Base-by-base conservation (phyloP, 2,329 filamentous ascomycete species). In the Septoria petroselini region DNA sequence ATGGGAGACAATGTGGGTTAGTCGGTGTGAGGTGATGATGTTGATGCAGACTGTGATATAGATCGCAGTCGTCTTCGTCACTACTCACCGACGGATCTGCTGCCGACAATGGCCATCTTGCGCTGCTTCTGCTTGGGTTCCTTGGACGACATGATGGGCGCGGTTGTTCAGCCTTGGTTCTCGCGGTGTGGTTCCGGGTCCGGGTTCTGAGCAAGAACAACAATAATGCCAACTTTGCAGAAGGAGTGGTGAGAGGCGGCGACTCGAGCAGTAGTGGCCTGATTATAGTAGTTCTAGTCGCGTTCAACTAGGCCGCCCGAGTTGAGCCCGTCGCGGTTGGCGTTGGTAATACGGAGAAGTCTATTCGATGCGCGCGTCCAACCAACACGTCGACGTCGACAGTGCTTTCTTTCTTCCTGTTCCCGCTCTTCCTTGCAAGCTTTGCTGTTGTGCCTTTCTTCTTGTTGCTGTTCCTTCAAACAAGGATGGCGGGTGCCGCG, bases 51-150 rank as follows among this genome's bases (percentile, higher is more conserved):
- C n/a, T n/a, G n/a, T n/a, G n/a, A n/a, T n/a, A n/a, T n/a, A n/a
- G n/a, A n/a, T n/a, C n/a, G n/a, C n/a, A n/a, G n/a, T n/a, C n/a
- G n/a, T n/a, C n/a, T n/a, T n/a, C n/a, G n/a, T 31, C 23, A 35
- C 27, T 7, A 73, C 81, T 62, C 79, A 89, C 86, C 86, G 68
- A 96, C 91, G 54, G 91, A 93, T 66, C 91, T 84, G 74, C 88
- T 94, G 74, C 91, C 91, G 57, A 96, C 89, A 73, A 96, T 91
- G 72, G 91, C 91, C 70, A 96, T 86, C 79, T 96, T 96, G 65
- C 91, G 81, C 73, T 95, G 90, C 73, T 95, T 95, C 52, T 85
- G 81, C 53, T 83, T 81, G 40, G 84, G 73, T 60, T 83, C 77
- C 84, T 88, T 88, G 59, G 23, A 27, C 17, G 33, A 15, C 33